Percentiles rank a stretch among this genome's conserved stretches.
These are phyloP conservation scores for Metarhizium humberi DNA, from an alignment of 2,329 filamentous ascomycete species.

Conservation along the genomic window DNA sequence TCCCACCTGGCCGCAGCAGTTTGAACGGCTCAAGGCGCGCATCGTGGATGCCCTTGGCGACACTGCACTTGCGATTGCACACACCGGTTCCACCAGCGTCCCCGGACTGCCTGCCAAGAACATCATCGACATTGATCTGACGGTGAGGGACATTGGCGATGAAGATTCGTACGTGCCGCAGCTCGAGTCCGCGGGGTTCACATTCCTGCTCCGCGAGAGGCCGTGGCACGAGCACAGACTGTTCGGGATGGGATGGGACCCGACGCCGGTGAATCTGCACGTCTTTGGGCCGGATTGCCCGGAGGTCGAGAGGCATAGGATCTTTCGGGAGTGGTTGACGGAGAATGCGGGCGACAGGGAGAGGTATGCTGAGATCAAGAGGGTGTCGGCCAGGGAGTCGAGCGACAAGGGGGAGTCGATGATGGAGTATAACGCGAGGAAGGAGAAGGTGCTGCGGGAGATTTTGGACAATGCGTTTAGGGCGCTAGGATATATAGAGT, in stretches of 20 bases:
- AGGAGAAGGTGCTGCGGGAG: constrained; percentile 26
- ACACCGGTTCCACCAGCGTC: constrained; percentile 44
- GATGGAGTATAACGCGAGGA: constrained; percentile 29
- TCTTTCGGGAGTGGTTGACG: constrained; percentile 33
- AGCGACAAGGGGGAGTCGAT: constrained; percentile 20
- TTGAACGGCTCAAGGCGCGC: not conserved
- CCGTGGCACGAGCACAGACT: constrained; percentile 39
- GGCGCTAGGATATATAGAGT: constrained; percentile 1
- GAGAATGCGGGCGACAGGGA: constrained; percentile 25
- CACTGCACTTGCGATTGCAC: constrained; percentile 28
- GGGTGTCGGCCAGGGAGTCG: constrained; percentile 21
- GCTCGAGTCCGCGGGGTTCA: constrained; percentile 34
- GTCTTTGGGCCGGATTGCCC: constrained; percentile 34
- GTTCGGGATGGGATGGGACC: constrained; percentile 27
- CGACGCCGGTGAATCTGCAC: constrained; percentile 32
- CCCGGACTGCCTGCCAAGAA: constrained; percentile 39
- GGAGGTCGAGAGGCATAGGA: constrained; percentile 30
- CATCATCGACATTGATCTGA: constrained; percentile 43
- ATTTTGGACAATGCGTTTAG: constrained; percentile 22
- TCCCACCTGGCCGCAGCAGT: constrained; percentile 1
- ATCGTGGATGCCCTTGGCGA: constrained; percentile 1
- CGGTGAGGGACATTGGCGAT: constrained; percentile 27
- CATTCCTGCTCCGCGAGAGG: constrained; percentile 35
- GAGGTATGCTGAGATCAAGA: constrained; percentile 31
- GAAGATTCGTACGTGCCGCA: constrained; percentile 32